Evolutionary conservation across 176 grass and related monocot genomes (phyloP), one percentile per base, ranked within the genome.

Genomic region (Ampelocalamus luodianensis): DNA sequence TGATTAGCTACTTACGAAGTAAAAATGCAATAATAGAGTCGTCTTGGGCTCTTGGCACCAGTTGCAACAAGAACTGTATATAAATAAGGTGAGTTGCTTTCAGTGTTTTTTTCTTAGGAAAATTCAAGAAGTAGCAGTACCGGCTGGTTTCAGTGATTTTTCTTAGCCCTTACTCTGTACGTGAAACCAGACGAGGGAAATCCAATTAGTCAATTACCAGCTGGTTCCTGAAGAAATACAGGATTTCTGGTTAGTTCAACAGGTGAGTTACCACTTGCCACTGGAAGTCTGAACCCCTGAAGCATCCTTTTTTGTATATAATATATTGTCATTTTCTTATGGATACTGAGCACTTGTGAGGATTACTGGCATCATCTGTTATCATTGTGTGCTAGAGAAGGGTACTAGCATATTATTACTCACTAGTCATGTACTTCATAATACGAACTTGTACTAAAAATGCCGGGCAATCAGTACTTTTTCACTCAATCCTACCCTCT

Each of bases 181-280:
- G 5, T 68, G 4, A 50, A 59, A 40, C 39, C 50, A 68, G 48
- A 29, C 5, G 53, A 34, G 4, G 27, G 44, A 29, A 65, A 22
- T 45, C 46, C 46, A 15, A 13, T 45, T 10, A 45, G 2, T n/a
- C 60, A 40, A 59, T 61, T 59, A 23, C 50, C 2, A 58, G 42
- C 72, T 61, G 40, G 39, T 44, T 71, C 5, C 16, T 68, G 61
- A 50, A 79, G 59, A 71, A 72, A 17, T 72, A 13, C 10, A 23
- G 49, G 11, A 55, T 55, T 72, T 70, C 16, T 85, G 40, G 40
- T 78, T 83, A 44, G 14, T 72, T 54, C n/a, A 50, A 29, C 14
- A 42, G 40, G 51, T 39, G 12, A 75, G 37, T 66, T 72, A 60
- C 51, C 49, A 36, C 17, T 56, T 74, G n/a, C 37, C 38, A 14